A percentile compares a stretch with the other conserved stretches of the same genome.
Conservation (phyloP, 306 rosid genomes). For the Acacia crassicarpa region DNA sequence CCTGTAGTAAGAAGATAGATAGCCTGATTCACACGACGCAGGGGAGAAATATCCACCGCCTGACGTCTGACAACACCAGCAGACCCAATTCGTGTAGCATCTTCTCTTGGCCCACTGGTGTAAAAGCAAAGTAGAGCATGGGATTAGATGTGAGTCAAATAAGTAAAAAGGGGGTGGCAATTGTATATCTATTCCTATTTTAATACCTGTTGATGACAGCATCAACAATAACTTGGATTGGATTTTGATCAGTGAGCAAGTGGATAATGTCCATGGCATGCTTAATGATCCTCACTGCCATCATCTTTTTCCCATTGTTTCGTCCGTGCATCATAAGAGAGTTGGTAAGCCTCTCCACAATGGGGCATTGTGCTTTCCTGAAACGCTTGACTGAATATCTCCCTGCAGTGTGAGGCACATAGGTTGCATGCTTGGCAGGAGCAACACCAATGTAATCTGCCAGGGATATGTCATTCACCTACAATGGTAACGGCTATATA, state of each 20-base stretch:
- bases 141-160: background rate
- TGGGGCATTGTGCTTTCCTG: slow-evolving; percentile 43
- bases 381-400: slow-evolving; percentile 43
- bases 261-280: slow-evolving; percentile 46
- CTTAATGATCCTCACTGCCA: slow-evolving; percentile 40
- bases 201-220: slow-evolving; percentile 40
- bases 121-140: background rate
- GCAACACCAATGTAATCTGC: slow-evolving; percentile 35
- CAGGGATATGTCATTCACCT: slow-evolving; percentile 38
- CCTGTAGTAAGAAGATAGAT: slow-evolving; percentile 57
- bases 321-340: slow-evolving; percentile 43
- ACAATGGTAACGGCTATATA: background rate
- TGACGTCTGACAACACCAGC: slow-evolving; percentile 65
- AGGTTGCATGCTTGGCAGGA: slow-evolving; percentile 39
- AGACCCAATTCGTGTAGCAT: slow-evolving; percentile 61
- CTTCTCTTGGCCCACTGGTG: slow-evolving; percentile 61
- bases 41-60: slow-evolving; percentile 58
- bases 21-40: slow-evolving; percentile 57
- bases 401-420: slow-evolving; percentile 42
- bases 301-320: slow-evolving; percentile 39
- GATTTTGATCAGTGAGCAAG: slow-evolving; percentile 40
- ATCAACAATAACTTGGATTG: slow-evolving; percentile 42
- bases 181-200: background rate
- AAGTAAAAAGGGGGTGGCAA: background rate
- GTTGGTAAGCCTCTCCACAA: slow-evolving; percentile 45